Evolutionary conservation across 257 asterid species (phyloP).

Genomic region (Forsythia suspensa): DNA sequence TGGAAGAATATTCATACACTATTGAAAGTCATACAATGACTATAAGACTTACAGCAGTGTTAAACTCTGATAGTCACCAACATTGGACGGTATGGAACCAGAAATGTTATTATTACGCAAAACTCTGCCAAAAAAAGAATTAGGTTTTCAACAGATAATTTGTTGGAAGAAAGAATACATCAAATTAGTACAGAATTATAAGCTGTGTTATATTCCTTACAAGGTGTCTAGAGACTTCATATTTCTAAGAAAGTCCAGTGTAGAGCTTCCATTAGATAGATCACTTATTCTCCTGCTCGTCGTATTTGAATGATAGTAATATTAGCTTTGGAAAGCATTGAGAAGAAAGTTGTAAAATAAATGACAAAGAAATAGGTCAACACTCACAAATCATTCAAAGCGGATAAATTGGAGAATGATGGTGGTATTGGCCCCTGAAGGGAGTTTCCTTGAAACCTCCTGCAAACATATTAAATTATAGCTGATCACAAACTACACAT

Average conservation of each 20-base stretch:
- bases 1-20: not conserved
- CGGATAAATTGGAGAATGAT: slow-evolving; percentile 61
- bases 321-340: slow-evolving; percentile 19
- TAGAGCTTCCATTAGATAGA: slow-evolving; percentile 66
- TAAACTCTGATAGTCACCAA: slow-evolving; percentile 54
- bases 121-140: slow-evolving; percentile 39
- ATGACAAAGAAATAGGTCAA: not conserved
- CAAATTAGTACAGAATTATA: slow-evolving; percentile 4
- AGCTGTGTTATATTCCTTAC: slow-evolving; percentile 42
- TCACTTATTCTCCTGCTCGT: slow-evolving; percentile 76
- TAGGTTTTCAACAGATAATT: not conserved
- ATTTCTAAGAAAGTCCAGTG: slow-evolving; percentile 56
- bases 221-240: slow-evolving; percentile 51
- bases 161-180: not conserved
- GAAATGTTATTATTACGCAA: slow-evolving; percentile 78
- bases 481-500: slow-evolving; percentile 12
- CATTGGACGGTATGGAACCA: slow-evolving; percentile 62
- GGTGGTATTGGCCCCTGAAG: slow-evolving; percentile 74
- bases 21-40: not conserved
- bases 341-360: not conserved
- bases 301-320: slow-evolving; percentile 6
- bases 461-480: slow-evolving; percentile 24
- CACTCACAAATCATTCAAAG: slow-evolving; percentile 66
- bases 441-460: slow-evolving; percentile 84
- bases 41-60: slow-evolving; percentile 52